These are phyloP conservation scores for Taphrina communis DNA, from an alignment of 1,139 yeast species.

Conservation along the genomic window DNA sequence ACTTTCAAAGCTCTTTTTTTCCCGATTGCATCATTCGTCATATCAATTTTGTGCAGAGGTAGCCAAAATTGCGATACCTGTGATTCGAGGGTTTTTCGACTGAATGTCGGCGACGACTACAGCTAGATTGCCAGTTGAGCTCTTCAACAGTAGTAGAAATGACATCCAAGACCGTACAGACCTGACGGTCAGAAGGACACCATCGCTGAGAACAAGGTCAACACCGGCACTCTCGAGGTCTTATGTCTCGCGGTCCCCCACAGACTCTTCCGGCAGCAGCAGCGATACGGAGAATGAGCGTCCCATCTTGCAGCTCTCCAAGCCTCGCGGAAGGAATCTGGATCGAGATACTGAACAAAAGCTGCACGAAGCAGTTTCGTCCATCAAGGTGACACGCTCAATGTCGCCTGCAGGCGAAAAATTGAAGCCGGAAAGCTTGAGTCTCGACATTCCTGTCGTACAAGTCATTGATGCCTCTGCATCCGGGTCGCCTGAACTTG, in stretches of 20 bases:
- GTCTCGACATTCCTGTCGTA: conserved; percentile 2
- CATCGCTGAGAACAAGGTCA: conserved; percentile 20
- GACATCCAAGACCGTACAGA: neutral
- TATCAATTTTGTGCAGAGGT: too few relatives aligned
- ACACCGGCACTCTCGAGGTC: conserved; percentile 14
- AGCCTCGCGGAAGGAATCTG: conserved; percentile 26
- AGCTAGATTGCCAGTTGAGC: conserved; percentile 8
- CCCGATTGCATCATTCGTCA: conserved; percentile 1
- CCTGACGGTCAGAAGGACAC: conserved; percentile 3
- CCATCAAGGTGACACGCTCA: conserved; percentile 34
- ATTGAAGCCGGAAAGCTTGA: neutral
- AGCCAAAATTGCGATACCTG: too few relatives aligned
- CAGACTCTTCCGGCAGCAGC: conserved; percentile 25
- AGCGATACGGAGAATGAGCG: conserved; percentile 24
- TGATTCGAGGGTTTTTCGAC: too few relatives aligned
- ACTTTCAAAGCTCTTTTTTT: neutral
- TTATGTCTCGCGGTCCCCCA: neutral
- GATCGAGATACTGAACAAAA: conserved; percentile 28
- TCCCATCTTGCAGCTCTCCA: neutral
- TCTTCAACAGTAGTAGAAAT: neutral
- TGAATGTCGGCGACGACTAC: conserved; percentile 27
- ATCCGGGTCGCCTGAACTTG: neutral
- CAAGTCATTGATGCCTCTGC: conserved; percentile 1
- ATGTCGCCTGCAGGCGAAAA: conserved; percentile 17
- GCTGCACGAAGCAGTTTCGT: conserved; percentile 34